Evolutionary conservation across 352 stramenopile genomes (phyloP).

Genomic region (Proteromonas lacertae): DNA sequence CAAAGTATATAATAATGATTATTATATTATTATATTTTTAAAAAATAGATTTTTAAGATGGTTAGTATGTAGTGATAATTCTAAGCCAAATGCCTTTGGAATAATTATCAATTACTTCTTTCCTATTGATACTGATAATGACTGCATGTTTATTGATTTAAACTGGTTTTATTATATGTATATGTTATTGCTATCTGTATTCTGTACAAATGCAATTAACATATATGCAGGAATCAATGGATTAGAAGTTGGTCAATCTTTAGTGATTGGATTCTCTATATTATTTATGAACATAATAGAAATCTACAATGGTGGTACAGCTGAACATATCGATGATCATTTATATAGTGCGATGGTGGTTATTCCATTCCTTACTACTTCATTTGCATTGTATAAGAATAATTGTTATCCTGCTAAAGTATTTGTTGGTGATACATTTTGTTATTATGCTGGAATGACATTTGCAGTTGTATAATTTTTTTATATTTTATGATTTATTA

Average conservation of each 20-base stretch:
- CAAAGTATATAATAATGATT: conserved; percentile 28
- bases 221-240: conserved; percentile 98
- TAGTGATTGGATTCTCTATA: conserved; percentile 13
- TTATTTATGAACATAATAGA: conserved; percentile 6
- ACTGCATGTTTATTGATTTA: conserved; percentile 51
- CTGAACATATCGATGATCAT: conserved; percentile 21
- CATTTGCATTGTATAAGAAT: conserved; percentile 58
- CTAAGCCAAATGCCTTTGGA: conserved; percentile 14
- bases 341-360: conserved; percentile 81
- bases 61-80: conserved; percentile 11
- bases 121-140: conserved; percentile 16
- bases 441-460: conserved; percentile 93
- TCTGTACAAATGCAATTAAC: conserved; percentile 98
- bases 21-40: conserved; percentile 1
- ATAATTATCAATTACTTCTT: conserved; percentile 14
- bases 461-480: conserved; percentile 45
- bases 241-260: conserved; percentile 67
- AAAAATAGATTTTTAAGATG: too few relatives aligned
- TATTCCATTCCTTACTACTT: conserved; percentile 52
- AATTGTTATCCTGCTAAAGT: conserved; percentile 87
- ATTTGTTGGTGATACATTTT: conserved; percentile 97
- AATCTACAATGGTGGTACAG: conserved; percentile 12
- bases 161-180: conserved; percentile 77
- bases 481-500: conserved; percentile 2
- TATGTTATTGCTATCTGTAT: conserved; percentile 91